Evolutionary conservation across 2,329 filamentous ascomycete genomes (phyloP), one percentile per base, ranked within the genome.

Genomic region (Colletotrichum tamarilloi): DNA sequence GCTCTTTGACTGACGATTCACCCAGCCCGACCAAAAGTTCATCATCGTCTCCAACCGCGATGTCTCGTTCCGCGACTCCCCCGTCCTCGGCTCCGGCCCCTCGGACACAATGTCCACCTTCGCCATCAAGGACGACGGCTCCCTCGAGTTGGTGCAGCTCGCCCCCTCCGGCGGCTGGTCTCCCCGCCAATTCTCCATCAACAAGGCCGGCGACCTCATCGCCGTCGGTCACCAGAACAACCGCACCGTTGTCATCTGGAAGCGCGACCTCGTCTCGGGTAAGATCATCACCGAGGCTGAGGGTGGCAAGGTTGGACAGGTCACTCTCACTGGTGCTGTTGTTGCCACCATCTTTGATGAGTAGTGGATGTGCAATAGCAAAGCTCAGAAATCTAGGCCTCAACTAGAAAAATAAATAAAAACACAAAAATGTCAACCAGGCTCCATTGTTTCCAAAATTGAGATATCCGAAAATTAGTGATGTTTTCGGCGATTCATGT

Each of bases 341-440:
- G 73, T 76, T 4, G 68, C 72, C 19, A 74, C 75, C 16, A 71
- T 76, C 22, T 76, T 74, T 68, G 72, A 76, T 26, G 75, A 76
- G 64, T 66, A 74, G 30, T n/a, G 16, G 58, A 11, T 24, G 22
- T 5, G 58, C 35, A n/a, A 59, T 0, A 38, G 11, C 30, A 8
- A 35, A 16, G 4, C 7, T 6, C 1, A 57, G 5, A 8, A 42
- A 42, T 8, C 5, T 42, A 19, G 16, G 16, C 38, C 38, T 1
- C 5, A 42, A 5, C 1, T 19, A 19, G 3, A 42, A 42, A 42
- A 19, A 42, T 1, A 42, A 3, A 19, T 7, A 42, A 7, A 19
- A 5, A 16, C 6, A 42, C 6, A 19, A 42, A 42, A 7, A 42
- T 42, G 1, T 19, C 38, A 42, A 16, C 16, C 38, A 42, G 3